Evolutionary conservation across 106 monocot genomes (phyloP).

Genomic region (Ottelia alismoides): DNA sequence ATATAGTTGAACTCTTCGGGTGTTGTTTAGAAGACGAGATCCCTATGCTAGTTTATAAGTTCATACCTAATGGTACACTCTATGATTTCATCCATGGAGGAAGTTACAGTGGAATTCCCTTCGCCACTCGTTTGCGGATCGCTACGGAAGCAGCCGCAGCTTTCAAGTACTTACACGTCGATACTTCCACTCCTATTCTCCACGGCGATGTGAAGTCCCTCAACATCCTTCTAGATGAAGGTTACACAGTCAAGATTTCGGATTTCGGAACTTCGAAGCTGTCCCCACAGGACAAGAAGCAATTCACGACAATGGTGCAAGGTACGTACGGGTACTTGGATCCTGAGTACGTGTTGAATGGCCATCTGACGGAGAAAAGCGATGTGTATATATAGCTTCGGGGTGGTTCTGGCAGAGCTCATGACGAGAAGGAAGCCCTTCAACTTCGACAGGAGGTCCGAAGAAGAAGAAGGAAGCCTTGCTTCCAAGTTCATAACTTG

Average conservation of each 20-base stretch:
- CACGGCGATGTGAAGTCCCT: neutral
- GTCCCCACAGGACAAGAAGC: neutral
- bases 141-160: neutral
- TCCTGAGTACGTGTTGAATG: neutral
- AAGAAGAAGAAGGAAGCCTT: too few species aligned
- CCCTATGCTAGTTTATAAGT: constrained; percentile 10
- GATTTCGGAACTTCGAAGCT: neutral
- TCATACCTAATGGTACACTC: neutral
- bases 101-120: too few species aligned
- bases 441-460: too few species aligned
- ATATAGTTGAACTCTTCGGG: constrained; percentile 16
- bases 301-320: neutral
- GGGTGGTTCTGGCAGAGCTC: too few species aligned
- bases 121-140: neutral
- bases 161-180: neutral
- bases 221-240: neutral
- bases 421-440: neutral
- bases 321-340: neutral
- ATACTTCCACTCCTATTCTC: neutral
- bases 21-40: constrained; percentile 19
- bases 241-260: neutral
- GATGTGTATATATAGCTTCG: too few species aligned
- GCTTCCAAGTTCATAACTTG: too few species aligned
- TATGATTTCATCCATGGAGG: neutral
- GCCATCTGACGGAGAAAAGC: neutral